Evolutionary conservation across 1,284 basidiomycete species (phyloP), one percentile per base, ranked within the genome.

Genomic region (Meripilus lineatus): DNA sequence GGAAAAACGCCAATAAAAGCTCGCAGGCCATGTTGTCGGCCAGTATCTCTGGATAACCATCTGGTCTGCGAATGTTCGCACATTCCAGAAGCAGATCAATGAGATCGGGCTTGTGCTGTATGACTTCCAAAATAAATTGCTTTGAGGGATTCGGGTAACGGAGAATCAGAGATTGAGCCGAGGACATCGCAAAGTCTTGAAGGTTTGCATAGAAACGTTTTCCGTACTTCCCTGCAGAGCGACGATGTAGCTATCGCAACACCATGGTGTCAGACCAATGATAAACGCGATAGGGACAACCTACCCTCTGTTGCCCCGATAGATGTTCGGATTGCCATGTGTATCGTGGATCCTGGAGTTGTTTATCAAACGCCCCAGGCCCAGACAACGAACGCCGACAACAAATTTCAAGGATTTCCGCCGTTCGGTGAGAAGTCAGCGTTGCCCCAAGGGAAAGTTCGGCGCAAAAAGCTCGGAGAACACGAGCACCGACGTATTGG

Each of bases 321-420:
- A n/a, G n/a, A n/a, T n/a, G n/a, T n/a, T n/a, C n/a, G n/a, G 40
- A 36, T 36, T 49, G 47, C 44, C 43, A 49, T 24, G 34, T 33
- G 24, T 45, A 38, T 17, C 42, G 38, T 1, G 47, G 47, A 23
- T 49, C 36, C 5, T 13, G 34, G 5, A 49, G 32, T 25, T 49
- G 44, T 15, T 24, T 6, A 13, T 28, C 23, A 20, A 36, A 32
- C 13, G 34, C 25, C 2, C 46, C 23, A 6, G 32, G 26, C 7
- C 38, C 47, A 18, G 37, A 39, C 14, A 49, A 18, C 8, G 38
- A 38, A 17, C 21, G 30, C 2, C 32, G 34, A 37, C 21, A 41
- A 6, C 36, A 15, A 10, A 14, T 42, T n/a, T 49, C 44, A 17
- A 45, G 33, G 5, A 42, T 6, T 5, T 37, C 40, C 4, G 35